Evolutionary conservation across 1,284 basidiomycete genomes (phyloP).

Genomic region (Cutaneotrichosporon sp.): DNA sequence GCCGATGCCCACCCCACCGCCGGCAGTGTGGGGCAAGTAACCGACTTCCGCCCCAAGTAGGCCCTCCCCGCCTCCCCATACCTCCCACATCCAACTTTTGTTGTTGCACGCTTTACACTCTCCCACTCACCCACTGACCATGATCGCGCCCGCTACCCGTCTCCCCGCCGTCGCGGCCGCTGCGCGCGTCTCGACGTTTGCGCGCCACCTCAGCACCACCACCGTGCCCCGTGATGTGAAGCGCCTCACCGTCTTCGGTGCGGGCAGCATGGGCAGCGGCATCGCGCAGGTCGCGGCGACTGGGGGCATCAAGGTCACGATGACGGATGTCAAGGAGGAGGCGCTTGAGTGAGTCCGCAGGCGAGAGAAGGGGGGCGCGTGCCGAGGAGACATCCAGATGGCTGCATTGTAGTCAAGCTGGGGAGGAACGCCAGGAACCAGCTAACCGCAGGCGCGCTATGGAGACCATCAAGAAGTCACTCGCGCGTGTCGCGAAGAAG

Average conservation of each 20-base stretch:
- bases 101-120: not conserved
- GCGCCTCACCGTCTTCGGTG: slow-evolving; percentile 55
- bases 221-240: slow-evolving; percentile 32
- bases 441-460: slow-evolving; percentile 42
- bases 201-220: slow-evolving; percentile 14
- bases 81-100: not conserved
- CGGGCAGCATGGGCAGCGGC: slow-evolving; percentile 59
- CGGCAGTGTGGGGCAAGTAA: not conserved
- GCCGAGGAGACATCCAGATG: no score
- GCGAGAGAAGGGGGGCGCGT: no score
- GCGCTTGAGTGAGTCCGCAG: slow-evolving; percentile 38
- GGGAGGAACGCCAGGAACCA: no score
- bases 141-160: not conserved
- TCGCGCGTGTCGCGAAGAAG: slow-evolving; percentile 58
- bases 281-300: slow-evolving; percentile 58
- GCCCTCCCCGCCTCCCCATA: not conserved
- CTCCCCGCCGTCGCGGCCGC: slow-evolving; percentile 11
- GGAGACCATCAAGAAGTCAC: slow-evolving; percentile 59
- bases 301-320: slow-evolving; percentile 54
- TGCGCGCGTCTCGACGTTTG: slow-evolving; percentile 15
- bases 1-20: not conserved
- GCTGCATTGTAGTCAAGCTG: no score
- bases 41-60: not conserved
- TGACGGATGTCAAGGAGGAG: slow-evolving; percentile 54
- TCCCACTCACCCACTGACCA: not conserved